Conservation (phyloP, 2,329 filamentous ascomycete species). For the Penicillium sp. region DNA sequence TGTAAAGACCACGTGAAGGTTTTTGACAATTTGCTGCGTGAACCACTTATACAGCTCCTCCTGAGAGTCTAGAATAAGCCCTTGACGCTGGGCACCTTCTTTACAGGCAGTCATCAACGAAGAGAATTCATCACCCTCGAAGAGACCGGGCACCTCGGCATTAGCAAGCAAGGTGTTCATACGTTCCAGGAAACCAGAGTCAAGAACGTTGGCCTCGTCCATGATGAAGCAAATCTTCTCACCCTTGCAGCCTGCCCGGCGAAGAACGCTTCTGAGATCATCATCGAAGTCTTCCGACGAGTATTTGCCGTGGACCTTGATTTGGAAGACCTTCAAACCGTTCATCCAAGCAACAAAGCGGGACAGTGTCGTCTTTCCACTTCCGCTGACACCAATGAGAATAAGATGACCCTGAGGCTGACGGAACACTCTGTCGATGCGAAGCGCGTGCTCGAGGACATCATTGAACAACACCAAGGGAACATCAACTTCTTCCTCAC, state of each 20-base stretch:
- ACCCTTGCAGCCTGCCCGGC: conserved; percentile 92
- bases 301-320: conserved; percentile 99
- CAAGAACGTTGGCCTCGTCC: conserved; percentile 97
- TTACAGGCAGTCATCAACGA: conserved; percentile 99
- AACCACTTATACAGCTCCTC: conserved; percentile 99
- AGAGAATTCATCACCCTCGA: conserved; percentile 97
- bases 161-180: conserved; percentile 99
- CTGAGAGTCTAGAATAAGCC: conserved; percentile 90
- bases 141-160: conserved; percentile 97
- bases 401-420: conserved; percentile 98
- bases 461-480: conserved; percentile 99
- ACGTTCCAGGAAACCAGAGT: conserved; percentile 96
- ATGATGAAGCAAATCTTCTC: conserved; percentile 99
- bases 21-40: conserved; percentile 98
- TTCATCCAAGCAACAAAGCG: conserved; percentile 99
- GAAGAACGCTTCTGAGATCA: conserved; percentile 88
- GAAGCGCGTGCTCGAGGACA: conserved; percentile 94
- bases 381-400: conserved; percentile 96
- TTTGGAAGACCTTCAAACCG: conserved; percentile 97
- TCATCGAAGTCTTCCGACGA: conserved; percentile 99
- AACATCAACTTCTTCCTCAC: conserved; percentile 98
- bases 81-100: conserved; percentile 94
- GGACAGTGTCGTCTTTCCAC: conserved; percentile 96
- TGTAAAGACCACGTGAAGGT: conserved; percentile 97
- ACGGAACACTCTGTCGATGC: conserved; percentile 97